phyloP scores from a whole-genome alignment of 2,329 filamentous ascomycete species.

The Cercospora canescens region DNA sequence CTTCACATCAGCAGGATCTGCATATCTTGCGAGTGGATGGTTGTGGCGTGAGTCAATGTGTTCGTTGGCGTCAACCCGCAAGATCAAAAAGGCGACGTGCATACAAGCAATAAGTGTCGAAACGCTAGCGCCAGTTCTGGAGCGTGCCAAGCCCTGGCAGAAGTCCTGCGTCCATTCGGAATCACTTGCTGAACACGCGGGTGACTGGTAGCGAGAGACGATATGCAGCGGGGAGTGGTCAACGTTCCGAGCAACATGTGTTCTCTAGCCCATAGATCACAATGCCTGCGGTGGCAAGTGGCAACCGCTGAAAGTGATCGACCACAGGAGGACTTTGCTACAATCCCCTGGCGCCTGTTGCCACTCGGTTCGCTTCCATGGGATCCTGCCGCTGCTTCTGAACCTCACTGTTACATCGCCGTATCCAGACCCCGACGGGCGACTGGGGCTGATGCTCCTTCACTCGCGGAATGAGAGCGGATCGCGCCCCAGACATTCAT shows the following conservation, averaged over 20 bases:
- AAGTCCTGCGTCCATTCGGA: not conserved
- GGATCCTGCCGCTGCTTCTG: not conserved
- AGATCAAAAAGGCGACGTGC: not conserved
- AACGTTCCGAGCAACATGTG: not conserved
- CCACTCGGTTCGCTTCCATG: constrained; percentile 1
- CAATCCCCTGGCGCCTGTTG: not conserved
- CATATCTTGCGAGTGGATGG: not conserved
- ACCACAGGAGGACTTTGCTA: not conserved
- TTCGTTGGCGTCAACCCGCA: not conserved
- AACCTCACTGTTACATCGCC: not conserved
- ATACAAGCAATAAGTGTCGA: constrained; percentile 1
- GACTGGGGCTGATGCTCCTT: not conserved
- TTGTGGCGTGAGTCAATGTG: not conserved
- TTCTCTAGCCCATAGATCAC: not conserved
- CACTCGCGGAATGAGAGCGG: not conserved
- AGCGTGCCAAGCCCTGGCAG: not conserved
- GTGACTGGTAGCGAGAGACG: not conserved
- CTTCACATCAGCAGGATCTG: not conserved
- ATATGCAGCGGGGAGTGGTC: not conserved
- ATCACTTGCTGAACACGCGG: not conserved
- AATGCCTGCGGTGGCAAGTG: not conserved
- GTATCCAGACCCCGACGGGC: not conserved
- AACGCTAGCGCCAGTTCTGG: not conserved
- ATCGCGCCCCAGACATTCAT: not conserved
- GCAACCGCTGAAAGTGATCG: not conserved